These are phyloP conservation scores for Miscanthus sacchariflorus DNA, from an alignment of 202 grass and related monocot genomes.

Conservation along the genomic window DNA sequence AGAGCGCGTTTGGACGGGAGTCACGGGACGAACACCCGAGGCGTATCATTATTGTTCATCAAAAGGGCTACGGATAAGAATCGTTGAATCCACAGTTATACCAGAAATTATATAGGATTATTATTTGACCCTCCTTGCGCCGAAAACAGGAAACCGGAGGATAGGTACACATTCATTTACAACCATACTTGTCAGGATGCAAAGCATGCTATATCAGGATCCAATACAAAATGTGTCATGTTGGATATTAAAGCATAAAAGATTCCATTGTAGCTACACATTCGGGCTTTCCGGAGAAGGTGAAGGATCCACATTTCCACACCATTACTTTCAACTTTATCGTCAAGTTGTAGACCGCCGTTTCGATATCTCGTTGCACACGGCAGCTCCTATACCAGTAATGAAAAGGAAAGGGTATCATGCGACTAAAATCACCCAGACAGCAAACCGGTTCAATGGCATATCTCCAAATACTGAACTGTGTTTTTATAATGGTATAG, in stretches of 20 bases:
- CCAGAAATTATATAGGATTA: too few relatives aligned
- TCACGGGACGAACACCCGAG: too few relatives aligned
- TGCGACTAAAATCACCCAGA: not conserved
- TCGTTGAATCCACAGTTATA: too few relatives aligned
- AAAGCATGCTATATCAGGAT: slow-evolving; percentile 21
- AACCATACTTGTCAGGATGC: slow-evolving; percentile 32
- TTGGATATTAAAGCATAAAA: not conserved
- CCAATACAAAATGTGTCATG: not conserved
- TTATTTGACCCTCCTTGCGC: not conserved
- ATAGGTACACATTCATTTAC: slow-evolving; percentile 9
- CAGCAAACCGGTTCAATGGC: too few relatives aligned
- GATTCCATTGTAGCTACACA: too few relatives aligned
- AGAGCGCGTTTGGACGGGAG: too few relatives aligned
- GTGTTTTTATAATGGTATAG: too few relatives aligned
- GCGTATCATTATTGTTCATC: too few relatives aligned
- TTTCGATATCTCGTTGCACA: slow-evolving; percentile 25
- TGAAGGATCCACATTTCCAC: too few relatives aligned
- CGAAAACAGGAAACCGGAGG: not conserved
- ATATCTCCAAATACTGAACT: too few relatives aligned
- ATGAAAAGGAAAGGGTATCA: not conserved
- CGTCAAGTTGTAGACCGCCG: not conserved
- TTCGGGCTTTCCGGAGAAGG: not conserved
- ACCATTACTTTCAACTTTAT: too few relatives aligned
- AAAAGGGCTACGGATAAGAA: too few relatives aligned
- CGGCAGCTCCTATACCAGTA: not conserved